phyloP scores from a whole-genome alignment of 306 rosid species.

The Clitoria ternatea region DNA sequence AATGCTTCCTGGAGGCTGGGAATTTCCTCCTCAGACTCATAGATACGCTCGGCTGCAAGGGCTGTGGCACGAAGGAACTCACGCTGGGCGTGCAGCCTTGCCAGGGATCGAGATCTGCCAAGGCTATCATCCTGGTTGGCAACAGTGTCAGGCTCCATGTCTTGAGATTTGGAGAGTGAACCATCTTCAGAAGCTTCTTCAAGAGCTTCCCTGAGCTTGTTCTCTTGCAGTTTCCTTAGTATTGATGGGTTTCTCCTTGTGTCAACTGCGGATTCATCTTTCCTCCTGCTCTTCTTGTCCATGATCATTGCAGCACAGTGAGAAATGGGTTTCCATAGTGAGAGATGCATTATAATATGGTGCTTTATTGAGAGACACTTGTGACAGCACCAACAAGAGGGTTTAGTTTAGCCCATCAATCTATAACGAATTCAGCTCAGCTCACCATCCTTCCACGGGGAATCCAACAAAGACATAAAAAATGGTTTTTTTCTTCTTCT shows the following conservation, averaged over 20 bases:
- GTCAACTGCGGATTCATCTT: conserved; percentile 51
- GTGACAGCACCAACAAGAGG: not conserved
- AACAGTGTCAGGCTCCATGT: conserved; percentile 58
- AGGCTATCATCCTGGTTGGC: conserved; percentile 56
- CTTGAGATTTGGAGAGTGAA: conserved; percentile 66
- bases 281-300: conserved; percentile 79
- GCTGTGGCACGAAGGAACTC: conserved; percentile 91
- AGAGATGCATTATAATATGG: conserved; percentile 93
- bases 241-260: conserved; percentile 52
- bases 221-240: conserved; percentile 78
- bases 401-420: conserved; percentile 33
- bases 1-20: conserved; percentile 61
- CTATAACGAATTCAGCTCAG: not conserved
- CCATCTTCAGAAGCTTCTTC: conserved; percentile 99
- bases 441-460: not conserved
- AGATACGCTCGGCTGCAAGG: conserved; percentile 79
- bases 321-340: conserved; percentile 95
- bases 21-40: conserved; percentile 61
- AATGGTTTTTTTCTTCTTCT: not conserved
- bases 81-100: conserved; percentile 83
- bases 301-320: conserved; percentile 85
- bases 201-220: conserved; percentile 92
- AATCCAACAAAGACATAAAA: conserved; percentile 14
- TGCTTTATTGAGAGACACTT: too few relatives aligned
- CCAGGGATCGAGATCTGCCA: conserved; percentile 80